These are phyloP conservation scores for Blastomyces gilchristii DNA, from an alignment of 2,329 filamentous ascomycete genomes.

Conservation along the genomic window DNA sequence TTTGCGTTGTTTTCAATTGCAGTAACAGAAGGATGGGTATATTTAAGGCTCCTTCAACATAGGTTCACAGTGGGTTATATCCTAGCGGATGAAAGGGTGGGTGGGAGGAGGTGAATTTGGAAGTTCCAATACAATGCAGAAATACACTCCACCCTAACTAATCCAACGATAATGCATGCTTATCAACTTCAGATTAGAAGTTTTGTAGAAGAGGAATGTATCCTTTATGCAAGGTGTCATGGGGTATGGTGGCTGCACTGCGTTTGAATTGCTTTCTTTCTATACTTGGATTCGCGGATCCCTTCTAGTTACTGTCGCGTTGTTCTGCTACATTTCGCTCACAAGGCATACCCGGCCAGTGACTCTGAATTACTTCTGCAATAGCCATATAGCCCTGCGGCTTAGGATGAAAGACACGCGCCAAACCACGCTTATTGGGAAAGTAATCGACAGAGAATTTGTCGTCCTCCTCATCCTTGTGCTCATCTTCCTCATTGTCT, in stretches of 20 bases:
- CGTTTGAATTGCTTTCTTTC: too few species aligned
- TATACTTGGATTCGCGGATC: neutral
- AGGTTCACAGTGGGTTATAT: too few species aligned
- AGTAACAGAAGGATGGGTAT: too few species aligned
- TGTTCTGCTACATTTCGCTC: neutral
- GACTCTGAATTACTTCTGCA: slow-evolving; percentile 14
- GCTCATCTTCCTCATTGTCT: neutral
- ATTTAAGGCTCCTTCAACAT: too few species aligned
- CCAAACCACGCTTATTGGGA: slow-evolving; percentile 11
- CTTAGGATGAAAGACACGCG: slow-evolving; percentile 21
- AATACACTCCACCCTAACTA: neutral
- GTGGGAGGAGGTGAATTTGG: neutral
- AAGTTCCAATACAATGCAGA: neutral
- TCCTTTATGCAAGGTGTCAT: neutral
- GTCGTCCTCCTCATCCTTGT: neutral
- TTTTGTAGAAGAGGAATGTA: neutral
- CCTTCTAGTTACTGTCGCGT: neutral
- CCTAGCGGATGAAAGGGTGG: neutral
- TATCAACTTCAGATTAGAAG: neutral
- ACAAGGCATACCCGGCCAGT: slow-evolving; percentile 8
- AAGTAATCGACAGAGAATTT: neutral
- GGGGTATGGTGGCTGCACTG: neutral
- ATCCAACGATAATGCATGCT: neutral
- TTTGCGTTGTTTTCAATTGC: too few species aligned
- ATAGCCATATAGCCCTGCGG: slow-evolving; percentile 20